A percentile compares a stretch with the other conserved stretches of the same genome.
phyloP scores from a whole-genome alignment of 169 alveolate genomes.

The Perkinsus chesapeaki region DNA sequence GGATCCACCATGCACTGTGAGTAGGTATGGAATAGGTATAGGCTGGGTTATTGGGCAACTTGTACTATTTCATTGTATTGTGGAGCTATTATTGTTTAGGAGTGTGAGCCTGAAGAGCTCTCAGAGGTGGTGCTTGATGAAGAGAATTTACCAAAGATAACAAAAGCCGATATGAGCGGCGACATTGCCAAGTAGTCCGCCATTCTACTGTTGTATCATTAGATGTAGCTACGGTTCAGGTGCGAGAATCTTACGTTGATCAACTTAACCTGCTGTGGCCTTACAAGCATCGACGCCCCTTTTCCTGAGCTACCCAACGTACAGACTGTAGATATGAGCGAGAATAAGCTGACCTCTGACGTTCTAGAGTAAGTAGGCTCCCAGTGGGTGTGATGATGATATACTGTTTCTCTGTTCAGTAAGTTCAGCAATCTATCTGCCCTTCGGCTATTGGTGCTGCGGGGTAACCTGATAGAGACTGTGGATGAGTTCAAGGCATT shows the following conservation, averaged over 20 bases:
- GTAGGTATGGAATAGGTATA: no score
- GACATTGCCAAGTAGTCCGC: background rate
- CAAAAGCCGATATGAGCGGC: background rate
- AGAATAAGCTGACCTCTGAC: background rate
- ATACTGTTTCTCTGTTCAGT: background rate
- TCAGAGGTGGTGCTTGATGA: background rate
- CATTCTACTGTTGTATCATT: no score
- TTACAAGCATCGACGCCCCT: background rate
- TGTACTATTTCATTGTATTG: no score
- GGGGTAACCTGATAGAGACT: background rate
- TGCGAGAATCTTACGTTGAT: background rate
- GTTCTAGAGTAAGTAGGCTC: background rate
- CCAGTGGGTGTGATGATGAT: no score
- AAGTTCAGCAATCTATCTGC: background rate
- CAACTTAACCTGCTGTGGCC: background rate
- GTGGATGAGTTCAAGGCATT: background rate
- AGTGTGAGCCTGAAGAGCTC: background rate
- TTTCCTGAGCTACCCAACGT: background rate
- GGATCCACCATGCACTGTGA: background rate
- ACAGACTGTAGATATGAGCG: background rate
- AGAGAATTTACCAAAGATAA: background rate
- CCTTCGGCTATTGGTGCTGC: background rate
- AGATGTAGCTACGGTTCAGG: background rate
- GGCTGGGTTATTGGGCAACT: no score
- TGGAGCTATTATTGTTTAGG: background rate